Conservation (phyloP, 306 rosid genomes). For the Pterocarpus santalinus region DNA sequence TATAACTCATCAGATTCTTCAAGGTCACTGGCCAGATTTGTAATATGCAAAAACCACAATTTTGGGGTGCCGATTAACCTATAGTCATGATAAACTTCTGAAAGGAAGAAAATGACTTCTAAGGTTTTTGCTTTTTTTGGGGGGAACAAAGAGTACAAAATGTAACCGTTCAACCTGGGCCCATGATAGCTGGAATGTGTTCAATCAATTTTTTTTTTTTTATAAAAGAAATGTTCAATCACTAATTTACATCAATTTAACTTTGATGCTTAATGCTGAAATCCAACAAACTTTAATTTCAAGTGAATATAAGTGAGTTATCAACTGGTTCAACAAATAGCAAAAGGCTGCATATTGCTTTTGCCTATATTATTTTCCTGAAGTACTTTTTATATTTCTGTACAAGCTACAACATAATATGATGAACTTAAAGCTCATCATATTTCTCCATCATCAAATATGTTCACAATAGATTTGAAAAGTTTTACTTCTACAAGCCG, state of each 20-base stretch:
- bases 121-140: no score
- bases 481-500: not conserved
- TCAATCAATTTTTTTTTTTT: not conserved
- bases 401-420: not conserved
- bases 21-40: no score
- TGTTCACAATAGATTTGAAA: slow-evolving; percentile 10
- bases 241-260: slow-evolving; percentile 2
- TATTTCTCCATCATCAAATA: not conserved
- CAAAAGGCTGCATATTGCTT: not conserved
- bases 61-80: no score
- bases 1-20: no score
- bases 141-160: not conserved
- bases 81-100: no score
- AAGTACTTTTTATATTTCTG: not conserved
- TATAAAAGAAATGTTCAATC: not conserved
- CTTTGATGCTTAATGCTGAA: not conserved
- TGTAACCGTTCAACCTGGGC: not conserved
- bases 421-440: not conserved
- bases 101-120: no score
- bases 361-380: not conserved
- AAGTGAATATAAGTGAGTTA: not conserved
- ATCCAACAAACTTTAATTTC: slow-evolving; percentile 15
- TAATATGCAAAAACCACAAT: no score
- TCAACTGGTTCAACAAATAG: not conserved
- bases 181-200: not conserved